A percentile compares a stretch with the other conserved stretches of the same genome.
phyloP scores from a whole-genome alignment of 148 eudicot genomes.

The Camellia granthamiana region DNA sequence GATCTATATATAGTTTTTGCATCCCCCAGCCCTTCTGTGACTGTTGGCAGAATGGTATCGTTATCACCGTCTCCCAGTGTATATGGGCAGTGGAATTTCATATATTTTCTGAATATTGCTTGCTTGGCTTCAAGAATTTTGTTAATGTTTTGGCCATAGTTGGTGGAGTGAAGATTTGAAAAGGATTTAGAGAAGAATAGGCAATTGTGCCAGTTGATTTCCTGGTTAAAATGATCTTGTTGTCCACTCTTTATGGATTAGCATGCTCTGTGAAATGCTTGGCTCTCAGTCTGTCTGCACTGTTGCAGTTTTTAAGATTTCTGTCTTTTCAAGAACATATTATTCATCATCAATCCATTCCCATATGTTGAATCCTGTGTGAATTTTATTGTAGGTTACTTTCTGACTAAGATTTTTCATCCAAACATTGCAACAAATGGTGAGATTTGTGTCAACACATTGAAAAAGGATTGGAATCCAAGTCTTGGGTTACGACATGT shows the following conservation, averaged over 20 bases:
- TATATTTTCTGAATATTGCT: background rate
- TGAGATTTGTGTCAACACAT: slow-evolving; percentile 90
- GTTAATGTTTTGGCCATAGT: too few relatives aligned
- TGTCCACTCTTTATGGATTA: background rate
- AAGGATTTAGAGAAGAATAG: background rate
- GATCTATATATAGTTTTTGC: background rate
- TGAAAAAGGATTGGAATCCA: slow-evolving; percentile 96
- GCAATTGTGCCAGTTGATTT: too few relatives aligned
- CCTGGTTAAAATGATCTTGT: background rate
- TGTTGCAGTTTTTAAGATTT: background rate
- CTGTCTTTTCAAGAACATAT: background rate
- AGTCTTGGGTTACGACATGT: slow-evolving; percentile 91
- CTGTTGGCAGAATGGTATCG: background rate
- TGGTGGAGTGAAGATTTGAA: too few relatives aligned
- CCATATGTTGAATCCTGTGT: background rate
- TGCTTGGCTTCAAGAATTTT: background rate
- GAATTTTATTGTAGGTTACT: slow-evolving; percentile 56
- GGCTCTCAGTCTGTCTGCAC: slow-evolving; percentile 4
- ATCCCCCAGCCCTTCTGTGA: background rate
- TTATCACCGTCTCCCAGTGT: background rate
- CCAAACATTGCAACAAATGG: slow-evolving; percentile 86
- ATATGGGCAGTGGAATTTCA: too few relatives aligned
- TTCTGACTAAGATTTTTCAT: slow-evolving; percentile 91
- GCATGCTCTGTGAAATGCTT: background rate
- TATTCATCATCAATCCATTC: background rate